These are phyloP conservation scores for Fusarium illudens DNA, from an alignment of 2,329 filamentous ascomycete species.

Conservation along the genomic window DNA sequence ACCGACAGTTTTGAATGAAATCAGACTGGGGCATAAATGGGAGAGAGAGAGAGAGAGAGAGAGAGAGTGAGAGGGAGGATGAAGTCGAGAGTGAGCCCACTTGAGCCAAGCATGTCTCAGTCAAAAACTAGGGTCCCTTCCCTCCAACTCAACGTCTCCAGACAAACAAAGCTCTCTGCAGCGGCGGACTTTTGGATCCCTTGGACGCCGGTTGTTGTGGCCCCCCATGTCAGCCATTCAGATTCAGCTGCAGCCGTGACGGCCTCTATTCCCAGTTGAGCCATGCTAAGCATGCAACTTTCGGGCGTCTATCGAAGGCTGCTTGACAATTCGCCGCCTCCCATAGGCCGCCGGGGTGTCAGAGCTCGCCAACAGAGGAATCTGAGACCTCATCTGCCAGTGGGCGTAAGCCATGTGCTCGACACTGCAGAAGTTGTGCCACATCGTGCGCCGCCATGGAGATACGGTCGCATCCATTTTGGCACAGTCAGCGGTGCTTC, in stretches of 20 bases:
- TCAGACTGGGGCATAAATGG: neutral
- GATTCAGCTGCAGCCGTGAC: neutral
- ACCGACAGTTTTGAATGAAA: neutral
- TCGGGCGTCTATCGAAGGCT: neutral
- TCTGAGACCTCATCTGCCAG: neutral
- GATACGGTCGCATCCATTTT: neutral
- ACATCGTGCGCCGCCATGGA: neutral
- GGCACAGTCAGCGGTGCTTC: constrained; percentile 1
- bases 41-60: neutral
- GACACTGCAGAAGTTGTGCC: neutral
- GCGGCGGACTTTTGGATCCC: neutral
- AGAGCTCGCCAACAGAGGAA: neutral
- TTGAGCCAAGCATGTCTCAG: neutral
- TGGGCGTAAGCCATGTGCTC: neutral
- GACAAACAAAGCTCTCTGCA: neutral
- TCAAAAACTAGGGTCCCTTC: neutral
- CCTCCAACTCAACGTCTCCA: neutral
- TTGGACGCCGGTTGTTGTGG: neutral
- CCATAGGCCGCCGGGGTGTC: neutral
- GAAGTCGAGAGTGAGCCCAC: neutral
- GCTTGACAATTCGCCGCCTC: neutral
- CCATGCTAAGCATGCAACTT: neutral
- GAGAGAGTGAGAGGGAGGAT: neutral
- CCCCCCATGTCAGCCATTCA: neutral
- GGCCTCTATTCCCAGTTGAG: constrained; percentile 1